phyloP scores from a whole-genome alignment of 1,284 basidiomycete species.

The Rhodotorula sp. region DNA sequence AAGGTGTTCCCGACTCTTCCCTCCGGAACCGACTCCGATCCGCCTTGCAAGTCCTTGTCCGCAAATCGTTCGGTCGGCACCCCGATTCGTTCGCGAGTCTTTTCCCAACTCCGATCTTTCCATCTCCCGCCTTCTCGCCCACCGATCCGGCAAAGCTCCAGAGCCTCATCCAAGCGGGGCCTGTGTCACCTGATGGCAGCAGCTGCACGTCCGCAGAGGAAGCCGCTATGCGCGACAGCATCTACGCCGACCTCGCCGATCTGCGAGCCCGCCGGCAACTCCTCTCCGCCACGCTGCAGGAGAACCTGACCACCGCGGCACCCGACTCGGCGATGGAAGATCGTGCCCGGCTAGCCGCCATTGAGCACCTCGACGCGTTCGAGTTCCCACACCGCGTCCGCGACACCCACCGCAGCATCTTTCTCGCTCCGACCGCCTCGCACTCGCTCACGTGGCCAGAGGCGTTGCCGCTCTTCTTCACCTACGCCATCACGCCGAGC shows the following conservation, averaged over 20 bases:
- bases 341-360: background rate
- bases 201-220: background rate
- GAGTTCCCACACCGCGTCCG: constrained; percentile 23
- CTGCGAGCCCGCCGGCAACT: constrained; percentile 12
- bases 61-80: constrained; percentile 28
- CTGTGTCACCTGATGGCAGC: background rate
- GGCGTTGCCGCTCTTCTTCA: constrained; percentile 34
- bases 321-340: background rate
- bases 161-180: constrained; percentile 1
- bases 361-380: constrained; percentile 31
- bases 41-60: constrained; percentile 17
- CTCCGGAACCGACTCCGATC: constrained; percentile 1
- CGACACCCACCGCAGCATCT: constrained; percentile 2
- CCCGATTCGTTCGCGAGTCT: constrained; percentile 36
- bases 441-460: background rate
- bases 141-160: constrained; percentile 1
- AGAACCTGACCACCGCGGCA: background rate
- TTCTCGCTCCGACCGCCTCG: background rate
- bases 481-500: constrained; percentile 27
- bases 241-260: constrained; percentile 23
- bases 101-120: constrained; percentile 11
- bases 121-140: background rate
- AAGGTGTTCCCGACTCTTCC: background rate
- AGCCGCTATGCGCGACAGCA: constrained; percentile 6
- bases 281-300: constrained; percentile 1